phyloP scores from a whole-genome alignment of 1,139 yeast species.

The Blastobotrys indianensis region DNA sequence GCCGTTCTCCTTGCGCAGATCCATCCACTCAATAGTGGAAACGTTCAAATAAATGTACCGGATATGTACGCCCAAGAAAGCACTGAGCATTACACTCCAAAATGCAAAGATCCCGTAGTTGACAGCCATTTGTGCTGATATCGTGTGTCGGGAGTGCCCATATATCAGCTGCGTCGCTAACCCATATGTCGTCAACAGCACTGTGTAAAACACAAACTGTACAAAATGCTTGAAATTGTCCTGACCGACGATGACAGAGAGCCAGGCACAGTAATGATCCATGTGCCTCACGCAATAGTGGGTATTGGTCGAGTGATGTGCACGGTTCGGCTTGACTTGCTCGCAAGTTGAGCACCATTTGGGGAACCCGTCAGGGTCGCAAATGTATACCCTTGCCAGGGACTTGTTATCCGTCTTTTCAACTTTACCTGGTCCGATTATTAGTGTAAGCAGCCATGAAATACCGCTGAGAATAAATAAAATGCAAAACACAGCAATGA shows the following conservation, averaged over 20 bases:
- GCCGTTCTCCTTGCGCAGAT: conserved; percentile 20
- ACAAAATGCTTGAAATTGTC: conserved; percentile 69
- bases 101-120: conserved; percentile 29
- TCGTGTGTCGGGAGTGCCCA: conserved; percentile 19
- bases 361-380: conserved; percentile 42
- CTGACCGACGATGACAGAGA: conserved; percentile 77
- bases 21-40: conserved; percentile 36
- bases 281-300: conserved; percentile 56
- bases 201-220: conserved; percentile 57
- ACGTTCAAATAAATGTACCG: conserved; percentile 26
- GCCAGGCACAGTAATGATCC: conserved; percentile 93
- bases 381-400: conserved; percentile 28
- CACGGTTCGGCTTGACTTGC: conserved; percentile 80
- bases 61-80: conserved; percentile 29
- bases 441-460: conserved; percentile 26
- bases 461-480: conserved; percentile 18
- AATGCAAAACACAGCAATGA: conserved; percentile 25
- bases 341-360: conserved; percentile 67
- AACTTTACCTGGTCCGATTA: conserved; percentile 34
- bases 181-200: conserved; percentile 39
- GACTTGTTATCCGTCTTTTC: conserved; percentile 9
- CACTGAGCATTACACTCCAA: conserved; percentile 22
- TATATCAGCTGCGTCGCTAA: conserved; percentile 29
- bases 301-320: conserved; percentile 74
- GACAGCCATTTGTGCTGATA: conserved; percentile 28